Percentiles rank a stretch among this genome's conserved stretches.
These are phyloP conservation scores for Fusarium albidum DNA, from an alignment of 2,329 filamentous ascomycete species.

Conservation along the genomic window DNA sequence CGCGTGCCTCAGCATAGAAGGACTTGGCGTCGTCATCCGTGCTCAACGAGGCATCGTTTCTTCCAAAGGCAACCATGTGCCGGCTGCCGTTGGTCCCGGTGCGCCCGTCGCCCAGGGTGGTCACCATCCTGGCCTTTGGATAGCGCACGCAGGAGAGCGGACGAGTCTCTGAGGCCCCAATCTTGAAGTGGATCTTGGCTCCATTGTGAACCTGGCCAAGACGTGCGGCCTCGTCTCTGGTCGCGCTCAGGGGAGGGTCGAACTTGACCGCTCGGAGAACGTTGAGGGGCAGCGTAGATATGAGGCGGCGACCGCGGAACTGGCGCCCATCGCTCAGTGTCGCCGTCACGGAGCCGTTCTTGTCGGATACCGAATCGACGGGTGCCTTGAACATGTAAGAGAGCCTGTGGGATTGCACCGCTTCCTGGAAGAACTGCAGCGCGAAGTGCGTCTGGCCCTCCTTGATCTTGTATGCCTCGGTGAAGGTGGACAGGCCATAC, in stretches of 20 bases:
- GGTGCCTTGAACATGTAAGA: not conserved
- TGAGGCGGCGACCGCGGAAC: not conserved
- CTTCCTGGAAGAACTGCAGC: not conserved
- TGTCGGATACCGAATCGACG: not conserved
- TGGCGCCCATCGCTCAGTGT: not conserved
- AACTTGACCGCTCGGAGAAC: not conserved
- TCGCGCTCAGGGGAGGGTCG: not conserved
- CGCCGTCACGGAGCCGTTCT: not conserved
- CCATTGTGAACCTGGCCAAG: too few species aligned
- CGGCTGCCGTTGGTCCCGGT: too few species aligned
- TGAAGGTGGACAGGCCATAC: not conserved
- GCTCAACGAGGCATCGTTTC: too few species aligned
- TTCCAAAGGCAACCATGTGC: too few species aligned
- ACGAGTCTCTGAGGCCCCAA: too few species aligned
- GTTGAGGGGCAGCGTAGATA: conserved; percentile 3
- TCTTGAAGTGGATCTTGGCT: too few species aligned
- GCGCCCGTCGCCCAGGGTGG: too few species aligned
- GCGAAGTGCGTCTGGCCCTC: not conserved
- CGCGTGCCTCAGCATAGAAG: too few species aligned
- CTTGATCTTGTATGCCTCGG: not conserved
- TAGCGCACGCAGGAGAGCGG: too few species aligned
- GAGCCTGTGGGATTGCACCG: not conserved
- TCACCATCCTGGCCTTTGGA: too few species aligned
- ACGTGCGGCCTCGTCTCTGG: too few species aligned
- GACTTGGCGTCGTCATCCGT: too few species aligned